Evolutionary conservation across 495 filamentous ascomycete species (phyloP).

Genomic region (Aspergillus bridgeri): DNA sequence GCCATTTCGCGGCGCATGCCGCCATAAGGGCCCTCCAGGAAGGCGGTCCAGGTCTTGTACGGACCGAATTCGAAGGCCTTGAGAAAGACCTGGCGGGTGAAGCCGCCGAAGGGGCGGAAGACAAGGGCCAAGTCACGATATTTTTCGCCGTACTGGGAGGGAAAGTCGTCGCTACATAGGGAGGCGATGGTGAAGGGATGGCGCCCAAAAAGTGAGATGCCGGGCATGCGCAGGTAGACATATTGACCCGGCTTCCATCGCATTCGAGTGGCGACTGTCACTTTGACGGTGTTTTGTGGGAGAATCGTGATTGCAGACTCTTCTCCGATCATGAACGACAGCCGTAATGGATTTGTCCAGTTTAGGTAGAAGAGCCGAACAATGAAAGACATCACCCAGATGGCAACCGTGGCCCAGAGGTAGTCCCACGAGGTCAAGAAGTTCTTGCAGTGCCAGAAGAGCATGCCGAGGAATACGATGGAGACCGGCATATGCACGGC

Average conservation of each 20-base stretch:
- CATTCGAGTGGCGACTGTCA: conserved; percentile 90
- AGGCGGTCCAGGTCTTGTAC: conserved; percentile 82
- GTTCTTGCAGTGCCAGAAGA: conserved; percentile 97
- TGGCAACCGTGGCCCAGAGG: conserved; percentile 74
- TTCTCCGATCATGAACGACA: conserved; percentile 81
- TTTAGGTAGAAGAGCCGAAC: conserved; percentile 74
- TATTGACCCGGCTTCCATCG: conserved; percentile 93
- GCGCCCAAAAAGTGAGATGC: conserved; percentile 83
- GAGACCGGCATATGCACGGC: conserved; percentile 77
- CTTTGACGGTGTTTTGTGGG: conserved; percentile 86
- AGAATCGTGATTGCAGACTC: conserved; percentile 83
- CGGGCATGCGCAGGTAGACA: conserved; percentile 90
- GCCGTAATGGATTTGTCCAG: conserved; percentile 76
- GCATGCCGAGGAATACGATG: conserved; percentile 73
- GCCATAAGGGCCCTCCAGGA: conserved; percentile 90
- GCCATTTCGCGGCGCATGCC: conserved; percentile 89
- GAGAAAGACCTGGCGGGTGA: conserved; percentile 74
- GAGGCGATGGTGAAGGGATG: conserved; percentile 96
- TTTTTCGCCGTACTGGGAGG: conserved; percentile 79
- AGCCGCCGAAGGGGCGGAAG: conserved; percentile 86
- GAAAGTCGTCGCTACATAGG: conserved; percentile 81
- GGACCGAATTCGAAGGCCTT: conserved; percentile 77
- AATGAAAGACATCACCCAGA: conserved; percentile 67
- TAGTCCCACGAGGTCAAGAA: conserved; percentile 90
- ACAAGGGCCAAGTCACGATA: conserved; percentile 87